Percentiles rank a stretch among this genome's conserved stretches.
Conservation (phyloP, 106 monocot genomes). For the Amphibolis antarctica region DNA sequence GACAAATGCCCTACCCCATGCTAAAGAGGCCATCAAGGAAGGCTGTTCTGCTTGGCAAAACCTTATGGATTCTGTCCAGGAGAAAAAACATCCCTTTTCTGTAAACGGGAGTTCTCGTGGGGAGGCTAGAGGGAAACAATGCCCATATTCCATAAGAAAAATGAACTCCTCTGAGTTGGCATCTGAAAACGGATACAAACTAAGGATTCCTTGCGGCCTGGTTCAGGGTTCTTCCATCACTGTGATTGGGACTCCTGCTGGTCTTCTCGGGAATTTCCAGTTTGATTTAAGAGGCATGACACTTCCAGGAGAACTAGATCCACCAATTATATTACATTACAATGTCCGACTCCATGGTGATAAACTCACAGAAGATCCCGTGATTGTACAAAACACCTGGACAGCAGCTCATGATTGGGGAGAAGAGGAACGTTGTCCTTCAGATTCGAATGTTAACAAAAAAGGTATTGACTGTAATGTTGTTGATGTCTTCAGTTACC, state of each 20-base stretch:
- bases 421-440: constrained; percentile 83
- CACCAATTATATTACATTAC: constrained; percentile 76
- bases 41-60: constrained; percentile 55
- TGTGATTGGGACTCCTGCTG: constrained; percentile 70
- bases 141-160: constrained; percentile 75
- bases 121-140: constrained; percentile 52
- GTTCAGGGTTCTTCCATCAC: constrained; percentile 90
- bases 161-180: constrained; percentile 60
- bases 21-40: constrained; percentile 70
- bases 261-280: constrained; percentile 65
- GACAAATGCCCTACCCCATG: constrained; percentile 46
- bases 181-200: constrained; percentile 19
- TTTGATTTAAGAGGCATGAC: constrained; percentile 62
- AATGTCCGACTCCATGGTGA: constrained; percentile 87
- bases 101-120: constrained; percentile 27
- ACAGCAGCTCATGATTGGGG: constrained; percentile 77
- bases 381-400: constrained; percentile 97
- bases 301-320: constrained; percentile 79
- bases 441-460: constrained; percentile 22
- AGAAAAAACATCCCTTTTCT: constrained; percentile 25
- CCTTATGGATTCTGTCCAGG: constrained; percentile 50
- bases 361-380: constrained; percentile 85
- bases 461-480: constrained; percentile 34
- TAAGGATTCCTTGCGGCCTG: constrained; percentile 92
- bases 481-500: neutral